Base-by-base conservation (phyloP, 1,139 yeast species). In the Saccharomyces hybrid region DNA sequence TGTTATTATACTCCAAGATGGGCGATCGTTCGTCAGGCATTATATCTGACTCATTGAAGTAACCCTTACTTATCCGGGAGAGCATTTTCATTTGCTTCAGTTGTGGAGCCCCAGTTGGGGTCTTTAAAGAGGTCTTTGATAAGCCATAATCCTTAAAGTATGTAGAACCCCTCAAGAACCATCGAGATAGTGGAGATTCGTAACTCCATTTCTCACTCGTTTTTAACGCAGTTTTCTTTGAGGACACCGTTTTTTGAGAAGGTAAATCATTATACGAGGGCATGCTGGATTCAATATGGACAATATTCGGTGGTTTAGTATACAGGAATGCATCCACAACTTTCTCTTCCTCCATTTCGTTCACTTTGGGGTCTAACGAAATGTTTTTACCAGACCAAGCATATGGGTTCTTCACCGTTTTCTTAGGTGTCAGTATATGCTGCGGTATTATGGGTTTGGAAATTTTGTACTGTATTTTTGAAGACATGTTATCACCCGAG, bases 101-200 rank as follows among this genome's bases (percentile, higher is more conserved):
- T 31, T 63, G 63, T 4, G 63, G 52, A 2, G 63, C 62, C 1
- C 68, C 65, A 2, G 68, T 58, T 16, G 59, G 55, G 3, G 55
- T 53, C 16, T 11, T 52, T 56, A 11, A 57, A 53, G 20, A 55
- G 49, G 16, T 54, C 44, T 31, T 50, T 16, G 48, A 25, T 8
- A 49, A 27, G n/a, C 51, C 50, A 16, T 56, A 55, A 44, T 58
- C 62, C 38, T 57, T 60, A 1, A 66, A 52, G 50, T 66, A 66
- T 1, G 65, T 57, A 1, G 71, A 65, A 27, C 64, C 63, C 42
- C 68, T 60, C 25, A 67, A 51, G 52, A 67, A 67, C 71, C 71
- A 67, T 52, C 62, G 61, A 5, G 71, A 66, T 13, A 68, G 54
- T 3, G 71, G 71, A 2, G 71, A 68, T 25, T 61, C 63, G 55